A percentile compares a stretch with the other conserved stretches of the same genome.
Evolutionary conservation across 2,329 filamentous ascomycete genomes (phyloP).

Genomic region (Ustulina deusta): DNA sequence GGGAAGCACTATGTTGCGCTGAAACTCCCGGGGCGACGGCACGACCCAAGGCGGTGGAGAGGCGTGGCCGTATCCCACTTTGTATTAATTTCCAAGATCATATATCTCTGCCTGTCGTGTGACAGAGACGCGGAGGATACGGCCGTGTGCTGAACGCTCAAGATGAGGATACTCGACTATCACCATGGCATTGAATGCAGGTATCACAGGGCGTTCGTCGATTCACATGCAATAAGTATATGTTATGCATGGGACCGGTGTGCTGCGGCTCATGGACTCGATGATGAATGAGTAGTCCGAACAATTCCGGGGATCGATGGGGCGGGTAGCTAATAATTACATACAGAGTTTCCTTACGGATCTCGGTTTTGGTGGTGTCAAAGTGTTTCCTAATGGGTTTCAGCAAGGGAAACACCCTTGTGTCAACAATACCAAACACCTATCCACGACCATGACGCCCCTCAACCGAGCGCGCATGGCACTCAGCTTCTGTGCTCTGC

Average conservation of each 20-base stretch:
- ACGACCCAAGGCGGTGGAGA: conserved; percentile 25
- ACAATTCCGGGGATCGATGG: conserved; percentile 8
- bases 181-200: conserved; percentile 10
- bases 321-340: conserved; percentile 10
- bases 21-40: conserved; percentile 30
- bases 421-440: background rate
- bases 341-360: conserved; percentile 24
- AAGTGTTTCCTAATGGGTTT: conserved; percentile 16
- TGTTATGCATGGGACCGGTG: conserved; percentile 4
- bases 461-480: background rate
- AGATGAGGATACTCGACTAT: conserved; percentile 16
- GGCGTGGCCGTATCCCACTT: conserved; percentile 16
- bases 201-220: conserved; percentile 19
- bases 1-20: conserved; percentile 28
- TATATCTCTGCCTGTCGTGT: conserved; percentile 27
- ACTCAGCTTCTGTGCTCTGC: background rate
- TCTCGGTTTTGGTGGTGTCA: conserved; percentile 9
- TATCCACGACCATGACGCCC: background rate
- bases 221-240: background rate
- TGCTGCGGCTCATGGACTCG: conserved; percentile 4
- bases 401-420: conserved; percentile 15
- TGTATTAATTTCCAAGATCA: conserved; percentile 26
- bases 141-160: conserved; percentile 11
- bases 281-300: conserved; percentile 7
- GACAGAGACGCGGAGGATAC: conserved; percentile 25